Percentiles rank a stretch among this genome's conserved stretches.
Evolutionary conservation across 1,284 basidiomycete species (phyloP).

Genomic region (Rhodofomes roseus): DNA sequence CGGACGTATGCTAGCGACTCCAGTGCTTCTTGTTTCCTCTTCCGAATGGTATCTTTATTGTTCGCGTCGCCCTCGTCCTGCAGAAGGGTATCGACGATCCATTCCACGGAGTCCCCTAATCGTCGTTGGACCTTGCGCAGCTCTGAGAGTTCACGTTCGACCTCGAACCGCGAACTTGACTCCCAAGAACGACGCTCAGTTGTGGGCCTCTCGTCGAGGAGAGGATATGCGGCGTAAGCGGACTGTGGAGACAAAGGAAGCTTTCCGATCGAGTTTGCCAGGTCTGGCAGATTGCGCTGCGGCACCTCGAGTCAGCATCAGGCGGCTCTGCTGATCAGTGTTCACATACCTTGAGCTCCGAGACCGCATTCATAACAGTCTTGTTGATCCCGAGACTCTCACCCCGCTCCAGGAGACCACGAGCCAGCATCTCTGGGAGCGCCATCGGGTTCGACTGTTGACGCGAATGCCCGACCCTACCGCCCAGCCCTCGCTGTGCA

Average conservation of each 20-base stretch:
- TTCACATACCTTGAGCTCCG: constrained; percentile 60
- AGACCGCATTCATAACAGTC: constrained; percentile 72
- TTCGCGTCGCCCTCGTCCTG: constrained; percentile 48
- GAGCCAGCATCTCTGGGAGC: constrained; percentile 67
- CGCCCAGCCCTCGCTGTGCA: constrained; percentile 1
- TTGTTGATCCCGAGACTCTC: constrained; percentile 80
- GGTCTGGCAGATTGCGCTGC: constrained; percentile 81
- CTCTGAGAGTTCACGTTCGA: constrained; percentile 57
- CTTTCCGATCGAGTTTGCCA: constrained; percentile 64
- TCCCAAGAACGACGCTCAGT: constrained; percentile 65
- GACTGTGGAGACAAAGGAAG: constrained; percentile 40
- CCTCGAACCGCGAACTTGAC: constrained; percentile 57
- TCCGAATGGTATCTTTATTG: constrained; percentile 34
- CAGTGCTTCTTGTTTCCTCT: constrained; percentile 60
- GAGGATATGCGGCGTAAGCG: constrained; percentile 50
- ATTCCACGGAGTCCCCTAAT: constrained; percentile 63
- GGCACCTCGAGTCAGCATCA: constrained; percentile 6
- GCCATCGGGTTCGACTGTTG: constrained; percentile 44
- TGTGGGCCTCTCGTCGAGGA: constrained; percentile 54
- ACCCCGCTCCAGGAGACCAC: constrained; percentile 68
- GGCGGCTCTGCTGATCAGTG: background rate
- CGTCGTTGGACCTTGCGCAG: constrained; percentile 51
- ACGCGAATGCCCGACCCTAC: constrained; percentile 28
- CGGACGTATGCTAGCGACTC: constrained; percentile 72
- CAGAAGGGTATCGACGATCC: constrained; percentile 67